These are phyloP conservation scores for Ramaria sp. DNA, from an alignment of 768 basidiomycete genomes.

Conservation along the genomic window DNA sequence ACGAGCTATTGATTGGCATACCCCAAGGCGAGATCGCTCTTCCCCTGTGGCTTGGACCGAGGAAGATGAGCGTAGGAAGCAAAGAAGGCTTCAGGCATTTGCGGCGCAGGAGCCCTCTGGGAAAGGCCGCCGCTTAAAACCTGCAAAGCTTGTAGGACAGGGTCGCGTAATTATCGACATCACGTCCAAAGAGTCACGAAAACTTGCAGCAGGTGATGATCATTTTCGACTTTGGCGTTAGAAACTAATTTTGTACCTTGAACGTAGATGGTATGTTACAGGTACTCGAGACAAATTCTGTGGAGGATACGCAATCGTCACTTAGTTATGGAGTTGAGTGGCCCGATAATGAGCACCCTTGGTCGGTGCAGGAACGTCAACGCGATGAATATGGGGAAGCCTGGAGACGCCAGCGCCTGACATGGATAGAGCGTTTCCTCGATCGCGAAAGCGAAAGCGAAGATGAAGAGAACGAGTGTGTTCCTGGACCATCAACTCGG, in stretches of 20 bases:
- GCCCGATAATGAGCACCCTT: slow-evolving; percentile 73
- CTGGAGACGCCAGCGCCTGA: slow-evolving; percentile 49
- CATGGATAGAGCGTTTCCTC: slow-evolving; percentile 59
- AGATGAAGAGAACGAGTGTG: slow-evolving; percentile 10
- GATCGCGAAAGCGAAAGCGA: slow-evolving; percentile 50
- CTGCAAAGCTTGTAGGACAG: slow-evolving; percentile 54
- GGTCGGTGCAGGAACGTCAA: slow-evolving; percentile 53
- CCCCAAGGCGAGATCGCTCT: background rate
- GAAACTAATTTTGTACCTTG: background rate
- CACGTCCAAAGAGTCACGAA: slow-evolving; percentile 30
- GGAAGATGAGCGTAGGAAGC: slow-evolving; percentile 58
- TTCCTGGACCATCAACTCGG: slow-evolving; percentile 11
- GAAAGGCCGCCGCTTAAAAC: slow-evolving; percentile 34
- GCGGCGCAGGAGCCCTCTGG: slow-evolving; percentile 20
- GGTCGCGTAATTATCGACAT: slow-evolving; percentile 62
- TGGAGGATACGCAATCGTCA: background rate
- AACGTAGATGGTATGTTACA: background rate
- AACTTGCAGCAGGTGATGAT: slow-evolving; percentile 10
- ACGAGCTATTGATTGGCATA: slow-evolving; percentile 8
- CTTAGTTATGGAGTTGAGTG: slow-evolving; percentile 44
- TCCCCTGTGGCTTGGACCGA: slow-evolving; percentile 13
- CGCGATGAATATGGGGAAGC: slow-evolving; percentile 38
- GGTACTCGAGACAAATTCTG: background rate
- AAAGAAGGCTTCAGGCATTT: slow-evolving; percentile 61
- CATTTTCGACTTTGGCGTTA: background rate